A percentile compares a stretch with the other conserved stretches of the same genome.
Conservation (phyloP, 1,139 yeast species). For the Pichia sp. region DNA sequence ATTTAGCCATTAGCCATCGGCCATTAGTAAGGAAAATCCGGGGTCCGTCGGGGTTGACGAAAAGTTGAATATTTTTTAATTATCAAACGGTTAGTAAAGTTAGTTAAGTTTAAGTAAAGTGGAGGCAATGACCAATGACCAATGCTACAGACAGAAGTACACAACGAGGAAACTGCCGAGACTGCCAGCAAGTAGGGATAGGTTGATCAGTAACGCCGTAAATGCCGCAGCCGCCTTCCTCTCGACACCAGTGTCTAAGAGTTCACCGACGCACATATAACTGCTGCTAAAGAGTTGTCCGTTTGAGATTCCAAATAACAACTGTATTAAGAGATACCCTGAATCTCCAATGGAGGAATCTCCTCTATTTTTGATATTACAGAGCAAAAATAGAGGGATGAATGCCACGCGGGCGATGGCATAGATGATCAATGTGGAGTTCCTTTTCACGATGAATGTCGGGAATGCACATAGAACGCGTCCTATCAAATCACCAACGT, state of each 20-base stretch:
- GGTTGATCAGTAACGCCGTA: constrained; percentile 66
- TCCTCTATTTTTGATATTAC: constrained; percentile 48
- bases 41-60: no score
- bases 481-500: constrained; percentile 78
- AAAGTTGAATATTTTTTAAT: no score
- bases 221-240: constrained; percentile 94
- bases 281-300: constrained; percentile 81
- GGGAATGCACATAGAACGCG: constrained; percentile 57
- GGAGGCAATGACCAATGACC: no score
- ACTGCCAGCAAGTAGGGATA: constrained; percentile 75
- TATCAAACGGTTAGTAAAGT: no score
- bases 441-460: constrained; percentile 36
- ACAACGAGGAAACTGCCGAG: constrained; percentile 65
- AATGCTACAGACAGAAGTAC: constrained; percentile 12
- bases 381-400: constrained; percentile 60
- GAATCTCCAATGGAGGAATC: constrained; percentile 40
- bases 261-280: constrained; percentile 70
- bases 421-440: constrained; percentile 39
- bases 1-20: no score
- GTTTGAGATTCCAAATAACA: constrained; percentile 75
- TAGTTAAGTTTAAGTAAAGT: no score
- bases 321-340: constrained; percentile 62
- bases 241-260: constrained; percentile 52
- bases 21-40: no score
- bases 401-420: constrained; percentile 48